Percentiles rank a stretch among this genome's conserved stretches.
Evolutionary conservation across 2,329 filamentous ascomycete genomes (phyloP).

Genomic region (Aureobasidium pullulans): DNA sequence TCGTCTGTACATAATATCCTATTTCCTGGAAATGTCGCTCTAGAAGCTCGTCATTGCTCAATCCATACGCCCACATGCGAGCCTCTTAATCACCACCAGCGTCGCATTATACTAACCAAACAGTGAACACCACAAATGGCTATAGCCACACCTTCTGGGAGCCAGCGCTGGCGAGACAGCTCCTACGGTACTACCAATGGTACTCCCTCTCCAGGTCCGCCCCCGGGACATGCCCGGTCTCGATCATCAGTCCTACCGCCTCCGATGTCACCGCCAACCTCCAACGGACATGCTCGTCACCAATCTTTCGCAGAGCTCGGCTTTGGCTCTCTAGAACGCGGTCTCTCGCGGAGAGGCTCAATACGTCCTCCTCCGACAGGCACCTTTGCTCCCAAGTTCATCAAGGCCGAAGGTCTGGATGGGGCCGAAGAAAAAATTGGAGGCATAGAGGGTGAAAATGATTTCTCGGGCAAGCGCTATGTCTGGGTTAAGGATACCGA

Average conservation of each 20-base stretch:
- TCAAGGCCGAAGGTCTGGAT: conserved; percentile 75
- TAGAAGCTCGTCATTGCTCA: not conserved
- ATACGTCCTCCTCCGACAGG: conserved; percentile 42
- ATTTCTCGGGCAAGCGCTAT: conserved; percentile 97
- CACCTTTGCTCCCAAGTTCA: conserved; percentile 95
- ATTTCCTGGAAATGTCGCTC: conserved; percentile 1
- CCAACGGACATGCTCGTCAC: conserved; percentile 54
- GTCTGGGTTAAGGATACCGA: conserved; percentile 91
- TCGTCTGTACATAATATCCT: not conserved
- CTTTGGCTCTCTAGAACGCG: conserved; percentile 20
- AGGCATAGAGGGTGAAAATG: conserved; percentile 92
- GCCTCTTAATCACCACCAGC: not conserved
- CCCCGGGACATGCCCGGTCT: conserved; percentile 49
- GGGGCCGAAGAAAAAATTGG: conserved; percentile 48
- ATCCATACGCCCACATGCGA: conserved; percentile 3
- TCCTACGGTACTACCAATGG: conserved; percentile 61
- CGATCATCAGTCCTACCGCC: conserved; percentile 69
- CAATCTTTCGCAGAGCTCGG: conserved; percentile 54
- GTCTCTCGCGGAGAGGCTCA: not conserved
- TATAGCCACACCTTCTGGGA: conserved; percentile 5
- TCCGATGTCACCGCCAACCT: conserved; percentile 40
- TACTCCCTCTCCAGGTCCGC: conserved; percentile 58
- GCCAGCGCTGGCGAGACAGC: conserved; percentile 63
- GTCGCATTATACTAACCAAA: conserved; percentile 8
- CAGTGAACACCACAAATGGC: conserved; percentile 2